These are phyloP conservation scores for Naganishia friedmannii DNA, from an alignment of 768 basidiomycete genomes.

Conservation along the genomic window DNA sequence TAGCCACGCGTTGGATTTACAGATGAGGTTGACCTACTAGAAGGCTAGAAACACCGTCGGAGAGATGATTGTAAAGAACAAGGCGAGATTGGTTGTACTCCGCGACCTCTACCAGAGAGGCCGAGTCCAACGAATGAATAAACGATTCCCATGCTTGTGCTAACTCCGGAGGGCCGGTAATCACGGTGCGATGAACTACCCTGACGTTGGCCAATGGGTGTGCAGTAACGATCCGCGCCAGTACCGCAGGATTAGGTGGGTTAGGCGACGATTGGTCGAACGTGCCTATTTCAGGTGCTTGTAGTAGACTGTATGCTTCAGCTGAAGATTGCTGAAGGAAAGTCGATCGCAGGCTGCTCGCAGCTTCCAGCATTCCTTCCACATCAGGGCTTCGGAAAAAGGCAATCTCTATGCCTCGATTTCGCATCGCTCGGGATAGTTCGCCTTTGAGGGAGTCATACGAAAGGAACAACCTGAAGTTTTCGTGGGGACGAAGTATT, in stretches of 20 bases:
- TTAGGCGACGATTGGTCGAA: neutral
- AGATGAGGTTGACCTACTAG: neutral
- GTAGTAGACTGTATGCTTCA: slow-evolving; percentile 12
- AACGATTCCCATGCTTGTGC: neutral
- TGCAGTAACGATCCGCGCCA: slow-evolving; percentile 10
- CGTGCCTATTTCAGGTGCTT: neutral
- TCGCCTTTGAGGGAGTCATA: slow-evolving; percentile 89
- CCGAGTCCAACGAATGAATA: neutral
- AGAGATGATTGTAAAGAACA: neutral
- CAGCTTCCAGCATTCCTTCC: neutral
- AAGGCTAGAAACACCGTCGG: neutral
- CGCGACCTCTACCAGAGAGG: neutral
- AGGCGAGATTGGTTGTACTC: neutral
- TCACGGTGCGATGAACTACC: neutral
- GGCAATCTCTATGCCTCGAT: slow-evolving; percentile 81
- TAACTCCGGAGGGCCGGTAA: neutral
- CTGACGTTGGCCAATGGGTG: neutral
- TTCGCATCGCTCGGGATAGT: slow-evolving; percentile 95
- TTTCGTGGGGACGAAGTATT: slow-evolving; percentile 72
- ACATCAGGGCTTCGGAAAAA: neutral
- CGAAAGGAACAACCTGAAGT: slow-evolving; percentile 90
- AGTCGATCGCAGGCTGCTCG: neutral
- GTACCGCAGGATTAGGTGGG: neutral
- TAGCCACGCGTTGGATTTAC: neutral
- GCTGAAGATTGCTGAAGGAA: slow-evolving; percentile 10